Evolutionary conservation across 257 asterid genomes (phyloP).

Genomic region (Solanum virginianum): DNA sequence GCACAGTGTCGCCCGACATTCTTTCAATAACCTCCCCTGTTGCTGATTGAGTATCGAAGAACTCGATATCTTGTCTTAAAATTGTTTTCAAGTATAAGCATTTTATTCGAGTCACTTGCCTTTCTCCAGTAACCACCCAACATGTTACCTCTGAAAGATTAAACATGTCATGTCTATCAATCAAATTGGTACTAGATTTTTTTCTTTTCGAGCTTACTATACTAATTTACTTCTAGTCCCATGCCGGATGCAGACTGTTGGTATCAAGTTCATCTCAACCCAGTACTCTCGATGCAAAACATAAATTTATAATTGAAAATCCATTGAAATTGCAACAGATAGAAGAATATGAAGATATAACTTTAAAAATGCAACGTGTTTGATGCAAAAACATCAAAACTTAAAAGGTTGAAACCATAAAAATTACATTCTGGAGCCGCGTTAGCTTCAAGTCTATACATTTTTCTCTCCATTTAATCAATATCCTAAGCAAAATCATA

Average conservation of each 20-base stretch:
- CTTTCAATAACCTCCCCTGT: constrained; percentile 43
- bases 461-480: neutral
- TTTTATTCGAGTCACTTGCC: constrained; percentile 43
- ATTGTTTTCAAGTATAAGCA: constrained; percentile 40
- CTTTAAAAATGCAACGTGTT: neutral
- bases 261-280: neutral
- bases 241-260: neutral
- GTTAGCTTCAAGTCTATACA: neutral
- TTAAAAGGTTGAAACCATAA: neutral
- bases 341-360: neutral
- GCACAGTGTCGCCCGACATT: constrained; percentile 40
- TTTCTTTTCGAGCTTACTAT: neutral
- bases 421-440: neutral
- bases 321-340: neutral
- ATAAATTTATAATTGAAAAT: neutral
- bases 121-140: constrained; percentile 50
- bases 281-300: neutral
- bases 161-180: neutral
- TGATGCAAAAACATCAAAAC: neutral
- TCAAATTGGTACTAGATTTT: neutral
- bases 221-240: neutral
- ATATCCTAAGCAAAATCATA: neutral
- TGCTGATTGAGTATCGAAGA: constrained; percentile 38
- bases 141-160: constrained; percentile 34
- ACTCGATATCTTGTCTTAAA: constrained; percentile 38